Percentiles rank a stretch among this genome's conserved stretches.
These are phyloP conservation scores for Smittium mucronatum DNA, from an alignment of 371 early-diverging fungal genomes.

Conservation along the genomic window DNA sequence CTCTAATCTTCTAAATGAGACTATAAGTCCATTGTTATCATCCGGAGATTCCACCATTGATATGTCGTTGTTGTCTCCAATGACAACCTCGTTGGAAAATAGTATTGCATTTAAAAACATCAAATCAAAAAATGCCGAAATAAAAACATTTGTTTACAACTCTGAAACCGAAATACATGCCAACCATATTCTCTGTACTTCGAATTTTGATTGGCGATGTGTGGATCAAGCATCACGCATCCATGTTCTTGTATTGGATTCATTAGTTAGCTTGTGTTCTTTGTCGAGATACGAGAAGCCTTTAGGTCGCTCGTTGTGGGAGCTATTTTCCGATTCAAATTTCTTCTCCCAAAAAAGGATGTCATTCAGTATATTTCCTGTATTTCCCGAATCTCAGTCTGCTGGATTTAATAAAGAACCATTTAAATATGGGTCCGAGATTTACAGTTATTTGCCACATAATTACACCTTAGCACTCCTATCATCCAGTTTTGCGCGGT, in stretches of 20 bases:
- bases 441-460: not conserved
- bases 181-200: not conserved
- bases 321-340: conserved; percentile 33
- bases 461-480: not conserved
- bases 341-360: conserved; percentile 30
- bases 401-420: not conserved
- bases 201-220: not conserved
- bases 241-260: conserved; percentile 25
- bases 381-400: not conserved
- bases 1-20: not conserved
- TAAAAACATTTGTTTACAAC: not conserved
- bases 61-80: not conserved
- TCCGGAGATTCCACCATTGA: not conserved
- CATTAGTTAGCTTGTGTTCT: conserved; percentile 25
- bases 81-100: not conserved
- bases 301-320: conserved; percentile 42
- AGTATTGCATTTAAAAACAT: not conserved
- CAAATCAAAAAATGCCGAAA: not conserved
- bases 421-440: no score
- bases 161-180: not conserved
- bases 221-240: conserved; percentile 21
- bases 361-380: not conserved
- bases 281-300: conserved; percentile 29
- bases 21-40: not conserved
- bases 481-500: conserved; percentile 33